Conservation (phyloP, 345 rosid genomes). For the Aegle marmelos region DNA sequence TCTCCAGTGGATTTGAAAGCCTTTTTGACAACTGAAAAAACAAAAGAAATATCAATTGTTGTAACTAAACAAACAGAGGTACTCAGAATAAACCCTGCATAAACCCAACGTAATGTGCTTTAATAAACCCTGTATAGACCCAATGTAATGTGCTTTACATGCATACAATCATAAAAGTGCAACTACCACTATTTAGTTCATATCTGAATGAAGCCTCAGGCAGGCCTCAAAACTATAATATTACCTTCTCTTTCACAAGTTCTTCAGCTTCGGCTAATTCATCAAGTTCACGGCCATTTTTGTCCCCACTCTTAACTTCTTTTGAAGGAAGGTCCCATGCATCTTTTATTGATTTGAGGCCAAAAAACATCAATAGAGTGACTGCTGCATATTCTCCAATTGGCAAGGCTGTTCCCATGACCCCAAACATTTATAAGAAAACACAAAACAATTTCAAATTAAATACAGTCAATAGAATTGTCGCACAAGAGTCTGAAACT, state of each 20-base stretch:
- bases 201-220: background rate
- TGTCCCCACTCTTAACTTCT: conserved; percentile 47
- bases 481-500: background rate
- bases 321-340: conserved; percentile 87
- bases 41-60: background rate
- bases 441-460: conserved; percentile 11
- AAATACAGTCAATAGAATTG: background rate
- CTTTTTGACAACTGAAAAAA: conserved; percentile 58
- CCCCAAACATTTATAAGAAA: conserved; percentile 13
- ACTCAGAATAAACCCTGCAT: background rate
- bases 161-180: background rate
- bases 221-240: background rate
- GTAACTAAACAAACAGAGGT: background rate
- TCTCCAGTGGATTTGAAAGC: conserved; percentile 84
- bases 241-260: conserved; percentile 85
- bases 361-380: conserved; percentile 85
- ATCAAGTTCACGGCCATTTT: conserved; percentile 61
- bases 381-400: conserved; percentile 97
- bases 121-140: background rate
- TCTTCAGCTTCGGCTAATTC: conserved; percentile 92
- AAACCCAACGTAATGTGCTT: background rate
- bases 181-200: background rate
- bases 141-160: background rate
- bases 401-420: conserved; percentile 66
- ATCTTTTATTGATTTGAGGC: conserved; percentile 93